Evolutionary conservation across 768 basidiomycete species (phyloP), one percentile per base, ranked within the genome.

Genomic region (Candolleomyces efflorescens): DNA sequence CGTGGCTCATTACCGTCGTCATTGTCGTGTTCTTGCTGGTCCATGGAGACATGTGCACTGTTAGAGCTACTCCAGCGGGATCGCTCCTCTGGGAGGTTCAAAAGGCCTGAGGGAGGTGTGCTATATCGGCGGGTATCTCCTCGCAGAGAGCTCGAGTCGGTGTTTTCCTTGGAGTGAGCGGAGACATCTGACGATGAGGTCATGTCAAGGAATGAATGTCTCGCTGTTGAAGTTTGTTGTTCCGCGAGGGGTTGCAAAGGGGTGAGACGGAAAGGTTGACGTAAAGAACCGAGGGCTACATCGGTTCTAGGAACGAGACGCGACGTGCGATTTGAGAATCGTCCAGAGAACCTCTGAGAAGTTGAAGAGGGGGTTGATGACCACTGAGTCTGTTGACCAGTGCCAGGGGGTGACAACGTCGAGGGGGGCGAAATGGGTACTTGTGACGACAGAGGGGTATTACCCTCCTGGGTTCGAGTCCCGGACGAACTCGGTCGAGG

Each of bases 51-150:
- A 3, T 11, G 50, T 4, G 37, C 56, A 44, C 49, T 51, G 26
- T 49, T 78, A 7, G 75, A 75, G 45, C 67, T 72, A 57, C 77
- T 79, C 78, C 77, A 78, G 59, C 78, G 69, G 10, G 76, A 77
- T 9, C 60, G 60, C n/a, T 63, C 64, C n/a, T 53, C 60, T 38
- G 48, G 59, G 32, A 32, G 32, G 32, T 32, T 32, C 24, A 54
- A 3, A 18, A 20, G 50, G 1, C 20, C 45, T 27, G 47, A 45
- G 18, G 55, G 55, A 15, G 58, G 58, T 1, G 58, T 59, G 53
- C 58, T 59, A 27, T 59, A 59, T 39, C 58, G 12, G 32, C 58
- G 24, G 17, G 53, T 32, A 50, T 55, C n/a, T 43, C 59, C 32
- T 46, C 46, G 5, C 57, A 45, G 17, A 15, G 58, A 59, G 17